Evolutionary conservation across 2,329 filamentous ascomycete species (phyloP), one percentile per base, ranked within the genome.

Genomic region (Polytolypa hystricis): DNA sequence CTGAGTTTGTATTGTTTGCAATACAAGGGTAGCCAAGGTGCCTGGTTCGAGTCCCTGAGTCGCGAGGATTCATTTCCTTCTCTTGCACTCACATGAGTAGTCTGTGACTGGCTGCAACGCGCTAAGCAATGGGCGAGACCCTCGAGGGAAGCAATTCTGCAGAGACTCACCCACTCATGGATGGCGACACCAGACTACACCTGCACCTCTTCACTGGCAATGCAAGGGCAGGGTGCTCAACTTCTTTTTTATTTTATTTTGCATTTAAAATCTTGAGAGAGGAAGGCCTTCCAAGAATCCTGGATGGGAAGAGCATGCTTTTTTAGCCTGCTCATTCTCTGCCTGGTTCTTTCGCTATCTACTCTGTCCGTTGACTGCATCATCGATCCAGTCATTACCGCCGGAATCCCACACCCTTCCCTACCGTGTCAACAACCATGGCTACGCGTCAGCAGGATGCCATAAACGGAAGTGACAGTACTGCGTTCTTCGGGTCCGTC

Each of bases 111-210:
- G 68, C 62, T 70, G 61, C 48, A 54, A 53, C 57, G 56, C 61
- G 61, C 49, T 73, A 67, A 72, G 69, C 61, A 59, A 67, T 70
- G 65, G 60, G 64, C 55, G 53, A 59, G 54, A 72, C 46, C 43
- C 66, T 70, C 69, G 65, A 73, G 69, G 65, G 66, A 69, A 71
- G 69, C 57, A 67, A 73, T 71, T 69, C 65, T 67, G 68, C 69
- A 73, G 66, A 70, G 66, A 64, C 53, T 56, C 56, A 57, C 65
- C 61, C 66, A 64, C 66, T 67, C 66, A 62, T 61, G 58, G 61
- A 58, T 69, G 67, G 69, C 68, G 67, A 62, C 55, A 58, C 59
- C 63, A 66, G 69, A 71, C 56, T 56, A 71, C 67, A 67, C 61
- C 63, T 48, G 51, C 50, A 46, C n/a, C n/a, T 48, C 51, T 58